These are phyloP conservation scores for Fusarium illudens DNA, from an alignment of 2,329 filamentous ascomycete genomes.

Conservation along the genomic window DNA sequence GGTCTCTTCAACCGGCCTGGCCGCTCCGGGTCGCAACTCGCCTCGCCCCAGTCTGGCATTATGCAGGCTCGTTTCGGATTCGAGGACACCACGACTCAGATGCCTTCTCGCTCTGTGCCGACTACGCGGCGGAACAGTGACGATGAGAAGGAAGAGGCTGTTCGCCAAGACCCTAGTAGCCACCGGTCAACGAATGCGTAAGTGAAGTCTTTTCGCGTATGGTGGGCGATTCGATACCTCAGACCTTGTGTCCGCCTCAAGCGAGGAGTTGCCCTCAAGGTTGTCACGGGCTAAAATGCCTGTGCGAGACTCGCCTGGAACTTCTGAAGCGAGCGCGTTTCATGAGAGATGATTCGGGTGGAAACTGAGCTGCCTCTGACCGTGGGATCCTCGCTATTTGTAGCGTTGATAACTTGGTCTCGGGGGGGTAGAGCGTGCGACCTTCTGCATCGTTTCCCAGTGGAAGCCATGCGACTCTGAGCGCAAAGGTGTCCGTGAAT, in stretches of 20 bases:
- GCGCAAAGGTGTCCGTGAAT: constrained; percentile 16
- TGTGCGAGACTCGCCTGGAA: neutral
- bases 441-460: constrained; percentile 9
- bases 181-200: constrained; percentile 81
- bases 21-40: constrained; percentile 80
- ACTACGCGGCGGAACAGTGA: constrained; percentile 90
- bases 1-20: constrained; percentile 77
- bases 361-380: neutral
- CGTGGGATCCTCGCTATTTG: neutral
- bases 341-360: neutral
- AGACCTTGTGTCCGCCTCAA: constrained; percentile 6
- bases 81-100: constrained; percentile 63
- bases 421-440: neutral
- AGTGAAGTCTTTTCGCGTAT: constrained; percentile 54
- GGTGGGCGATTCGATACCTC: neutral
- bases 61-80: constrained; percentile 67
- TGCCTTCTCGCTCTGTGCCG: constrained; percentile 86
- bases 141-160: constrained; percentile 82
- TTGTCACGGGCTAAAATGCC: neutral
- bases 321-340: neutral
- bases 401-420: neutral
- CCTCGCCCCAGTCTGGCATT: constrained; percentile 76
- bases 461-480: neutral
- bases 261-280: constrained; percentile 7
- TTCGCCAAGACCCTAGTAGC: constrained; percentile 73